phyloP scores from a whole-genome alignment of 495 filamentous ascomycete genomes.

The Lophium mytilinum region DNA sequence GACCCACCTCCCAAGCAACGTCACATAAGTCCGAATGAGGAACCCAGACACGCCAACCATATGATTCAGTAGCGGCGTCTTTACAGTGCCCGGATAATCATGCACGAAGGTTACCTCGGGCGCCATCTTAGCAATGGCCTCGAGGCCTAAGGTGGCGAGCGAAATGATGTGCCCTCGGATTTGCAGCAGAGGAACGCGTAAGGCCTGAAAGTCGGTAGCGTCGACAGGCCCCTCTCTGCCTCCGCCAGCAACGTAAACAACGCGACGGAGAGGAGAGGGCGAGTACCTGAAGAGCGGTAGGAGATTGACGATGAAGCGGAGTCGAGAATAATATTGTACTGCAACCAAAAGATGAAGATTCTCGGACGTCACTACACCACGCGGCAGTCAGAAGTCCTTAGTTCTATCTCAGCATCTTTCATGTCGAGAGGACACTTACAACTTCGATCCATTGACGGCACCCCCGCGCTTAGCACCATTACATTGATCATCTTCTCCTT shows the following conservation, averaged over 20 bases:
- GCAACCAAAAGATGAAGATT: constrained; percentile 18
- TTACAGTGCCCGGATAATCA: constrained; percentile 46
- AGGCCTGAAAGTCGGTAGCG: constrained; percentile 39
- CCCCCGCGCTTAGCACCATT: constrained; percentile 48
- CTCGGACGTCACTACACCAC: constrained; percentile 23
- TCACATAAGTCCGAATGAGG: not conserved
- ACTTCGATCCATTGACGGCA: constrained; percentile 21
- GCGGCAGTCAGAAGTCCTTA: no score
- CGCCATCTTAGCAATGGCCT: constrained; percentile 39
- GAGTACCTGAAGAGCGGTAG: constrained; percentile 46
- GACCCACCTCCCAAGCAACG: constrained; percentile 28
- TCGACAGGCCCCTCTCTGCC: constrained; percentile 48
- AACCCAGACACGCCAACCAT: constrained; percentile 8
- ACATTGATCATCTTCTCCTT: constrained; percentile 51
- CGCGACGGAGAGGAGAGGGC: constrained; percentile 33
- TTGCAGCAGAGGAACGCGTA: constrained; percentile 26
- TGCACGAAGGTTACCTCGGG: constrained; percentile 53
- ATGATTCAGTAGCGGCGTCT: constrained; percentile 33
- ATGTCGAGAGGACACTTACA: not conserved
- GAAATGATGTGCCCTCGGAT: constrained; percentile 39
- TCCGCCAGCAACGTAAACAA: constrained; percentile 48
- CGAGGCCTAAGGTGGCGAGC: constrained; percentile 46
- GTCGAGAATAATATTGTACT: constrained; percentile 22
- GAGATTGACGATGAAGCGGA: constrained; percentile 43
- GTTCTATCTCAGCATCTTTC: not conserved